Base-by-base conservation (phyloP, 352 stramenopile species). In the Phytopythium chamaehyphon region DNA sequence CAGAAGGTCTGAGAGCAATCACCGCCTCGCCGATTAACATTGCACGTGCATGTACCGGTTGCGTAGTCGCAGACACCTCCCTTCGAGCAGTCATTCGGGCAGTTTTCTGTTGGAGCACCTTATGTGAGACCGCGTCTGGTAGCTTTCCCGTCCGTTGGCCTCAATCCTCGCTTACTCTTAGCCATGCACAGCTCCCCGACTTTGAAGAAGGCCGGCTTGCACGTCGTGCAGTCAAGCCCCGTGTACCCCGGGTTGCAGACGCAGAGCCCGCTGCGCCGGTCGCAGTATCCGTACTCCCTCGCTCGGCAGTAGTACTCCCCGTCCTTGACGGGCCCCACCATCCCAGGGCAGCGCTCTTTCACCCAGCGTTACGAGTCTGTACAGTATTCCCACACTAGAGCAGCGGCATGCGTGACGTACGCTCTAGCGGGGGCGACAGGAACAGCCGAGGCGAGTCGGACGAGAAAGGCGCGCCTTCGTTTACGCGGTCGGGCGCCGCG, bases 221-320 rank as follows among this genome's bases (percentile, higher is more conserved):
- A 98, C 19, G 66, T 47, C 3, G 77, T 86, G 59, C 94, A 98
- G 45, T 93, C 85, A 3, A 95, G 53, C 1, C 95, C 95, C 23
- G 83, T 85, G 69, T 98, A 98, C 2, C 95, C 95, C 37, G 88
- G 66, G 51, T 97, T 97, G 62, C 95, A 98, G 28, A 96, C 93
- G 57, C 95, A 98, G 1, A 92, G 79, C 0, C 95, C 93, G 31
- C 66, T 97, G 39, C 90, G 83, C 28, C 88, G 81, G 66, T 98
- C 95, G 64, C 95, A 98, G 63, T 96, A 98, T 22, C 95, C 95
- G 61, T 95, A 96, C 49, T 96, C 80, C 44, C 88, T 84, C 18
- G 83, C 77, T 22, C 57, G 60, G 60, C 95, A 98, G 65, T 97
- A 98, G 71, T 91, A 98, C 60, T 94, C 83, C 11, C 82, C 69